These are phyloP conservation scores for Marasmius fiardii DNA, from an alignment of 1,284 basidiomycete species.

Conservation along the genomic window DNA sequence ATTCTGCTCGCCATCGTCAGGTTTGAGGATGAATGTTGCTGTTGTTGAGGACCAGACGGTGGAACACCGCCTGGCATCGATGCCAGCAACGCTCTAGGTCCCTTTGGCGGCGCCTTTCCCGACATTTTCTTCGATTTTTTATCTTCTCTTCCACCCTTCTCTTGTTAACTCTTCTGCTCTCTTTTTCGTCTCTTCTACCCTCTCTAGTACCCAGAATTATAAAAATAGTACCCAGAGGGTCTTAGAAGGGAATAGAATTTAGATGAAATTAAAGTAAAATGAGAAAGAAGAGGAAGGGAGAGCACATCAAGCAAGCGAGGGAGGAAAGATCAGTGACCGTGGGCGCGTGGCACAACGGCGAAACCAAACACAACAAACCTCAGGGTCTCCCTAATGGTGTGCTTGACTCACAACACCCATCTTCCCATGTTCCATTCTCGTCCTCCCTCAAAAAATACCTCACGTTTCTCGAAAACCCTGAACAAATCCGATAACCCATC, in stretches of 20 bases:
- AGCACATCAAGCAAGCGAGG: not conserved
- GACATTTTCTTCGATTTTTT: constrained; percentile 42
- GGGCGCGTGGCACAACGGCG: constrained; percentile 7
- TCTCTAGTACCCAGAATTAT: not conserved
- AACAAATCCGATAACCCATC: too few relatives aligned
- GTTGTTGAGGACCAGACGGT: not conserved
- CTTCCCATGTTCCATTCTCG: not conserved
- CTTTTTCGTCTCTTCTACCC: not conserved
- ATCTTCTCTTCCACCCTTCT: not conserved
- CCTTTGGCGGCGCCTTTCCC: constrained; percentile 70
- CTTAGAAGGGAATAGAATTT: not conserved
- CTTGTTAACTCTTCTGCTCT: not conserved
- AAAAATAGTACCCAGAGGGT: not conserved
- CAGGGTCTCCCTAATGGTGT: too few relatives aligned
- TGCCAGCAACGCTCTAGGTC: constrained; percentile 58
- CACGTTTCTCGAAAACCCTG: too few relatives aligned
- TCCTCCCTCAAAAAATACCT: too few relatives aligned
- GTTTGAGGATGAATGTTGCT: constrained; percentile 12
- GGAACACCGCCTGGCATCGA: constrained; percentile 4
- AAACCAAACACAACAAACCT: constrained; percentile 2
- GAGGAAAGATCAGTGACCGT: not conserved
- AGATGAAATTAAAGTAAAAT: not conserved
- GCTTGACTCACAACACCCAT: not conserved
- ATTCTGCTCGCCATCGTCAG: constrained; percentile 29
- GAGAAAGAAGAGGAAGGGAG: not conserved